Evolutionary conservation across 106 monocot genomes (phyloP), one percentile per base, ranked within the genome.

Genomic region (Platanthera guangdongensis): DNA sequence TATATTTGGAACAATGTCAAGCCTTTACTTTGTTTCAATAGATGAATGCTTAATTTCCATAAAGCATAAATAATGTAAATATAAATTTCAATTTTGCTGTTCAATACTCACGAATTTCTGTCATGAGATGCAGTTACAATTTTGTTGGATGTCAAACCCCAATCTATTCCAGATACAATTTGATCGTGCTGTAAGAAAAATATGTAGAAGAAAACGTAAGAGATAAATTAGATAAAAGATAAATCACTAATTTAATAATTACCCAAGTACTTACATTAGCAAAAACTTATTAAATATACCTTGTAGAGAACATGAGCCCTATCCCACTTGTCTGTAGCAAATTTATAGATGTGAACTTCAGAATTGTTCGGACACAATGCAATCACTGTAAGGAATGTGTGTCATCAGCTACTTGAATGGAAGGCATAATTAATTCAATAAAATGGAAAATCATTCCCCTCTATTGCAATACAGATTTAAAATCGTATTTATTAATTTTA

Each of bases 41-140:
- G 19, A 54, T 9, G 75, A 52, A 82, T 57, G 51, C 64, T 73
- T 18, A 45, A 51, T 18, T 63, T 15, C 48, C 28, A 65, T 55
- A 50, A 50, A 53, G 15, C 0, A 76, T 70, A 51, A 77, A 18
- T 52, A 9, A 70, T 48, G 6, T 70, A 48, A 70, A 70, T 70
- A 70, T 7, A 48, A 48, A 70, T 19, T 70, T 70, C 0, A 39
- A 48, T 3, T 39, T 39, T 48, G 6, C 18, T 5, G 16, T 19
- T 32, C 11, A 15, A 76, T 54, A 85, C 97, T 94, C 75, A 99
- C 99, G 99, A 99, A 83, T 99, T 90, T 51, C 94, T 82, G 80
- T 99, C 99, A 92, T 99, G 99, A 55, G 99, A 99, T 28, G 85
- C 99, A 50, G 99, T 94, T 52, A 99, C 94, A 71, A 99, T 92